Evolutionary conservation across 805 yeast species (phyloP), one percentile per base, ranked within the genome.

Genomic region (Clavispora phyllophila): DNA sequence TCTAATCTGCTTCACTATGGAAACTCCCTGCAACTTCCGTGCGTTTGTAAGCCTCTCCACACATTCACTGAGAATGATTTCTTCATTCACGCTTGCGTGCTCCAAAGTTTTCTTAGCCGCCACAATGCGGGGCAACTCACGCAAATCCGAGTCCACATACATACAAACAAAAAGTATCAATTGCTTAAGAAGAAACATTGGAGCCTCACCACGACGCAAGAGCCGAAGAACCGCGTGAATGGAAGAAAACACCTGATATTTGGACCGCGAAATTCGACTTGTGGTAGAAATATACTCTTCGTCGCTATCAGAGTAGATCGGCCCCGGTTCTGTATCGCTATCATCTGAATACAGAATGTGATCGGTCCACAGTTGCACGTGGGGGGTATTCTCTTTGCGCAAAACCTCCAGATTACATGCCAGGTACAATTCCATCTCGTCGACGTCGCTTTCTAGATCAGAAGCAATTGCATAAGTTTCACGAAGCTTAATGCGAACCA

Each of bases 341-440:
- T 59, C 63, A 15, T 60, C 63, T 0, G 62, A 54, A 18, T 31
- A 40, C 23, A 60, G 61, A 56, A 67, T 60, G 36, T 56, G 70
- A 13, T 42, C 35, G 8, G 58, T 52, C 48, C 59, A 55, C 1
- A 40, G 41, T 7, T n/a, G 8, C n/a, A 14, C 13, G 2, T 13
- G 4, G n/a, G 31, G 9, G 7, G 9, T 12, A 2, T 3, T 9
- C 13, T 35, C 37, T 6, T 13, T 14, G 18, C 18, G 18, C 12
- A 14, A 2, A 5, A 24, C 9, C 9, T 27, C 33, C 3, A 5
- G 13, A 2, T 15, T 17, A 10, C 33, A 29, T 3, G 3, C 19
- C 19, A 4, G 19, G 20, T 9, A 13, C 14, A 17, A 15, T 10
- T 10, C 10, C 22, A 34, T 27, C 25, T 18, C 24, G 12, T 33